These are phyloP conservation scores for Lasiosphaeriaceae sp. DNA, from an alignment of 495 filamentous ascomycete species.

Conservation along the genomic window DNA sequence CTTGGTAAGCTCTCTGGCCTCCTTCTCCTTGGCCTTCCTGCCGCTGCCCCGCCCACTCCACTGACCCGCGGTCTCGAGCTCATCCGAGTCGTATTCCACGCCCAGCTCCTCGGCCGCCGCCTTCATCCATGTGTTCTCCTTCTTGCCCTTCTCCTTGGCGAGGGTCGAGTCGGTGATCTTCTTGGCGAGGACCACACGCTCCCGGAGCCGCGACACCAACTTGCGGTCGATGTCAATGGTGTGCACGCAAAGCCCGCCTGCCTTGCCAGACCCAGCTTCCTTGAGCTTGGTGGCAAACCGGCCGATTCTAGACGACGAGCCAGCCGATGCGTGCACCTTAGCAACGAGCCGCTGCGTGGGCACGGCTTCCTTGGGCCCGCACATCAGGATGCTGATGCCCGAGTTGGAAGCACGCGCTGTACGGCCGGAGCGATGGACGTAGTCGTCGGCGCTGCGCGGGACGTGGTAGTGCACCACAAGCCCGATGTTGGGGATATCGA, in stretches of 20 bases:
- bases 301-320: conserved; percentile 40
- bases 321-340: conserved; percentile 67
- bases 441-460: conserved; percentile 84
- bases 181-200: conserved; percentile 71
- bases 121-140: conserved; percentile 80
- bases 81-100: conserved; percentile 88
- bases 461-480: conserved; percentile 93
- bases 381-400: conserved; percentile 81
- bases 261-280: background rate
- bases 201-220: conserved; percentile 68
- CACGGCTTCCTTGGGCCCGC: conserved; percentile 83
- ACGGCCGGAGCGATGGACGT: conserved; percentile 93
- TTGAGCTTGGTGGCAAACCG: conserved; percentile 53
- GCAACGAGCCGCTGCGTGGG: conserved; percentile 78
- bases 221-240: conserved; percentile 81
- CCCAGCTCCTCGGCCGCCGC: conserved; percentile 89
- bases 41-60: conserved; percentile 65
- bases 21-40: conserved; percentile 68
- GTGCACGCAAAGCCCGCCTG: conserved; percentile 25
- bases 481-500: conserved; percentile 87
- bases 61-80: conserved; percentile 59
- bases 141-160: conserved; percentile 79
- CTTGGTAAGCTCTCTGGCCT: conserved; percentile 64
- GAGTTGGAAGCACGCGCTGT: conserved; percentile 78
- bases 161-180: conserved; percentile 75